Percentiles rank a stretch among this genome's conserved stretches.
Evolutionary conservation across 306 rosid species (phyloP).

Genomic region (Ziziphus jujuba): DNA sequence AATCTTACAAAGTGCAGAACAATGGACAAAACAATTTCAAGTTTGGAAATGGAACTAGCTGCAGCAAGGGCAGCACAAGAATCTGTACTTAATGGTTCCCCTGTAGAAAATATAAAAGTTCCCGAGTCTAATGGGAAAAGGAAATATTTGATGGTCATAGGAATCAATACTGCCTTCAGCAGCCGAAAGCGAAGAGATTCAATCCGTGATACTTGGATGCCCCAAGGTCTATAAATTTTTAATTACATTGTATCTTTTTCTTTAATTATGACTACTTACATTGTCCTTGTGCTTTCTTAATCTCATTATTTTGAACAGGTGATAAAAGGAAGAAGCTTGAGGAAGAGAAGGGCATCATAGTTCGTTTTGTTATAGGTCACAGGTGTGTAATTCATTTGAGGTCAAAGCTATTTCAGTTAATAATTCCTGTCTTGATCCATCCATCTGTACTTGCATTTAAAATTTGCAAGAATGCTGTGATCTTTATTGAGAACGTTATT

Average conservation of each 20-base stretch:
- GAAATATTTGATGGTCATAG: constrained; percentile 54
- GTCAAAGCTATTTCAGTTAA: constrained; percentile 14
- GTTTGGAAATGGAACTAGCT: constrained; percentile 59
- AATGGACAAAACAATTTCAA: constrained; percentile 56
- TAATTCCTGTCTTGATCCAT: background rate
- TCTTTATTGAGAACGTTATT: background rate
- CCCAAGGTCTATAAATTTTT: constrained; percentile 43
- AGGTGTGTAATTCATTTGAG: constrained; percentile 32
- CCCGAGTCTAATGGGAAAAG: constrained; percentile 35
- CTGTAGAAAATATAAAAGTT: constrained; percentile 26
- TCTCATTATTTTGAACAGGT: constrained; percentile 25
- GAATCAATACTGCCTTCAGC: constrained; percentile 61
- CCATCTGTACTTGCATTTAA: background rate
- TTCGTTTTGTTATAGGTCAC: constrained; percentile 63
- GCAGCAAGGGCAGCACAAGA: constrained; percentile 57
- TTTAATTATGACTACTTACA: constrained; percentile 1
- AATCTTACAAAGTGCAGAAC: constrained; percentile 34
- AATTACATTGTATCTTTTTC: background rate
- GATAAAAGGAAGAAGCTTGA: constrained; percentile 56
- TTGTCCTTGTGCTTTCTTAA: background rate
- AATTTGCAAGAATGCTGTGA: background rate
- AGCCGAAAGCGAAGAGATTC: constrained; percentile 65
- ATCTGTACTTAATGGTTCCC: constrained; percentile 43
- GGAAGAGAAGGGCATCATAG: constrained; percentile 53
- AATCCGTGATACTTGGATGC: constrained; percentile 64